Evolutionary conservation across 352 stramenopile genomes (phyloP).

Genomic region (Phytophthora uliginosa): DNA sequence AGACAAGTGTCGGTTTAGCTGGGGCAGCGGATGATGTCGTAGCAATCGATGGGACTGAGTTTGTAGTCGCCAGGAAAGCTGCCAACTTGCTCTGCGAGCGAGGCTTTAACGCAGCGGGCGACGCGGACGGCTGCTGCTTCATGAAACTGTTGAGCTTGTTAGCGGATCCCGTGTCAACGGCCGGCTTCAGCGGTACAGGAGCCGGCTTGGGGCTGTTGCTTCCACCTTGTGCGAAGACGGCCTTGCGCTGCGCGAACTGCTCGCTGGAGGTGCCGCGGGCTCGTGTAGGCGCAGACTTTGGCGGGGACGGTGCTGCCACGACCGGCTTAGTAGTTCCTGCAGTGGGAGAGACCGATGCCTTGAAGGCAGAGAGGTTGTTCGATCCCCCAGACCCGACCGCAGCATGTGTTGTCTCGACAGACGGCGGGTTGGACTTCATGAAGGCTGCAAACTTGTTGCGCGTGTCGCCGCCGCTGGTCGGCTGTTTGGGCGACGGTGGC

Average conservation of each 20-base stretch:
- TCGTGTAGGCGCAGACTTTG: constrained; percentile 41
- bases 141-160: constrained; percentile 88
- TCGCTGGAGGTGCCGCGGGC: constrained; percentile 45
- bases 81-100: constrained; percentile 83
- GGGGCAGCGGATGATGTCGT: constrained; percentile 19
- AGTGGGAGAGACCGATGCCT: constrained; percentile 41
- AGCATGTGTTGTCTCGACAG: constrained; percentile 38
- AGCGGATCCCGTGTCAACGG: constrained; percentile 30
- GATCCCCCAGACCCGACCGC: constrained; percentile 27
- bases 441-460: constrained; percentile 88
- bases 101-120: constrained; percentile 44
- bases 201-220: constrained; percentile 30
- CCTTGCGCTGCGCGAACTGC: constrained; percentile 73
- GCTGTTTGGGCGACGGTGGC: constrained; percentile 36
- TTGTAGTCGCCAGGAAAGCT: constrained; percentile 79
- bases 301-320: constrained; percentile 11
- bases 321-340: constrained; percentile 20
- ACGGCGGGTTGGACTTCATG: constrained; percentile 78
- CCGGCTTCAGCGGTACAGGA: constrained; percentile 28
- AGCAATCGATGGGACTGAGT: constrained; percentile 32
- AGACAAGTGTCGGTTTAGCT: constrained; percentile 38
- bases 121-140: constrained; percentile 64
- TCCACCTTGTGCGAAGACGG: constrained; percentile 58
- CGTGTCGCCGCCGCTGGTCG: constrained; percentile 33
- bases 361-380: constrained; percentile 38